phyloP scores from a whole-genome alignment of 768 basidiomycete species.

The Termitomyces sp. region DNA sequence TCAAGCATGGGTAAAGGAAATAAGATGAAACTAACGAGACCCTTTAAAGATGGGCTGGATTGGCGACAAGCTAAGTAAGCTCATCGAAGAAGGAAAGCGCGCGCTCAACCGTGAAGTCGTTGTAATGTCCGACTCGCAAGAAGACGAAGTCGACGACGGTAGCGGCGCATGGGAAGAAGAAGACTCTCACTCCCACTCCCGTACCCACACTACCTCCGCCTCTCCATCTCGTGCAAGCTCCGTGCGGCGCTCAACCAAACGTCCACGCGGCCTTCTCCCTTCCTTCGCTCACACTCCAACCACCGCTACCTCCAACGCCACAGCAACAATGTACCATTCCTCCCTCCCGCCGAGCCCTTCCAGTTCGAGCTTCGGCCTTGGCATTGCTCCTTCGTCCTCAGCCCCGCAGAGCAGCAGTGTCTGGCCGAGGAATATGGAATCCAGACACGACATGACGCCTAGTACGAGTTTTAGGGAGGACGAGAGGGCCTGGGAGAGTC shows the following conservation, averaged over 20 bases:
- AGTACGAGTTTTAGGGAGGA: constrained; percentile 37
- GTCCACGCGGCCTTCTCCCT: constrained; percentile 19
- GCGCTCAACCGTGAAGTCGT: constrained; percentile 78
- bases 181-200: constrained; percentile 7
- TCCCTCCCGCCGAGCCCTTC: constrained; percentile 20
- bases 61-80: constrained; percentile 56
- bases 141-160: constrained; percentile 77
- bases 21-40: not conserved
- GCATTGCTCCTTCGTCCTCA: constrained; percentile 7
- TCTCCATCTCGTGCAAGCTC: constrained; percentile 24
- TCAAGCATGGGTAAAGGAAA: not conserved
- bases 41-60: constrained; percentile 74
- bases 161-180: constrained; percentile 74
- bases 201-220: constrained; percentile 4
- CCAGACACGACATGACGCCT: constrained; percentile 18
- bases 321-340: constrained; percentile 13
- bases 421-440: constrained; percentile 19
- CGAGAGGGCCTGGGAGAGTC: constrained; percentile 49
- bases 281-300: constrained; percentile 16
- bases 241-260: constrained; percentile 15
- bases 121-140: constrained; percentile 65
- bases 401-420: constrained; percentile 12
- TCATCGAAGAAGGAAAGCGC: constrained; percentile 77
- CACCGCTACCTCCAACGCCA: not conserved
- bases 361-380: not conserved